phyloP scores from a whole-genome alignment of 768 basidiomycete genomes.

The Tephrocybe rancida region DNA sequence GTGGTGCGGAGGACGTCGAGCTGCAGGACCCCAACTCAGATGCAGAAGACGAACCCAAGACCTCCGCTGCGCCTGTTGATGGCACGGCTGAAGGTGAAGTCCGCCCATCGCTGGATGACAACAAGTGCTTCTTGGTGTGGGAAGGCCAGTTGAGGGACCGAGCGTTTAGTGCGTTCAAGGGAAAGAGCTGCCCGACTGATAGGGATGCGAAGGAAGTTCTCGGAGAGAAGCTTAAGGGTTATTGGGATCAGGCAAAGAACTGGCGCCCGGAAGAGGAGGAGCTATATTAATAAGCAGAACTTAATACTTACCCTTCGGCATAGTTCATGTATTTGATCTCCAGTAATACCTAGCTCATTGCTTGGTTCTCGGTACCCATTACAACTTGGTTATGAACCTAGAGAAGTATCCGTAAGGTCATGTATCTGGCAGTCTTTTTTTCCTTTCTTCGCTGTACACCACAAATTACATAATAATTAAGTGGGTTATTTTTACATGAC shows the following conservation, averaged over 20 bases:
- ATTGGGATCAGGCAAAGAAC: conserved; percentile 96
- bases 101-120: conserved; percentile 71
- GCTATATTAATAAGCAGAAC: too few species aligned
- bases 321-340: too few species aligned
- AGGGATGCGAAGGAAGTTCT: conserved; percentile 82
- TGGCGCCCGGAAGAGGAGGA: conserved; percentile 86
- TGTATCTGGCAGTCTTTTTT: too few species aligned
- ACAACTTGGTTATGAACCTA: too few species aligned
- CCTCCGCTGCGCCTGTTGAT: conserved; percentile 17
- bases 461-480: too few species aligned
- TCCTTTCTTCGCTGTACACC: too few species aligned
- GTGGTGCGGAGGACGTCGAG: conserved; percentile 73
- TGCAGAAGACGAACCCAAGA: conserved; percentile 36
- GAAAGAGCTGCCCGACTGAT: conserved; percentile 84
- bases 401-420: too few species aligned
- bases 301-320: too few species aligned
- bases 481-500: too few species aligned
- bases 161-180: conserved; percentile 78
- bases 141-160: conserved; percentile 87
- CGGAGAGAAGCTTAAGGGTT: conserved; percentile 82
- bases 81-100: conserved; percentile 29
- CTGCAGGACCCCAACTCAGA: conserved; percentile 54
- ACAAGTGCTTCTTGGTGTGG: conserved; percentile 91
- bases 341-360: too few species aligned
- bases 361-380: too few species aligned